Percentiles rank a stretch among this genome's conserved stretches.
Evolutionary conservation across 2,329 filamentous ascomycete species (phyloP).

Genomic region (Magnaporthiopsis rhizophila): DNA sequence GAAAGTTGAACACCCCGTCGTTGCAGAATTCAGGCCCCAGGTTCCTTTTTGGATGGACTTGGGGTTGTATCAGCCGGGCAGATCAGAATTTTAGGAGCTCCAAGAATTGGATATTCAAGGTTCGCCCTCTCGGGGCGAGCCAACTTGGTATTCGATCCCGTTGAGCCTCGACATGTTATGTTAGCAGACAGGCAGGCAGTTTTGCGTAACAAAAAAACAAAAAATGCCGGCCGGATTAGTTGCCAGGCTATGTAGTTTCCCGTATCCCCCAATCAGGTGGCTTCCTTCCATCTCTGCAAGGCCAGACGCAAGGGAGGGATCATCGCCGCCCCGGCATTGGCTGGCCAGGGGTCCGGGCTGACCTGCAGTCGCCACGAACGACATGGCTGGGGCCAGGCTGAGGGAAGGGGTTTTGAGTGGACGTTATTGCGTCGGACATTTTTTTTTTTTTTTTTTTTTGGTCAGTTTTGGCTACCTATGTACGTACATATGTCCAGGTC

Average conservation of each 20-base stretch:
- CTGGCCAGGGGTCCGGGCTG: not conserved
- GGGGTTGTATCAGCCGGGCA: slow-evolving; percentile 53
- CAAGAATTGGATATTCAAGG: slow-evolving; percentile 55
- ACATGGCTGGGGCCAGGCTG: not conserved
- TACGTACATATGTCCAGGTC: too few species aligned
- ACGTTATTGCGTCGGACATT: too few species aligned
- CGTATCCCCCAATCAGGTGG: too few species aligned
- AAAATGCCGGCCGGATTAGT: not conserved
- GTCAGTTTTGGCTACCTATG: too few species aligned
- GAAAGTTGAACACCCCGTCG: slow-evolving; percentile 51
- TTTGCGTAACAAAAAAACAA: not conserved
- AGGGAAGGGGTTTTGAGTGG: too few species aligned
- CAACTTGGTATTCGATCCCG: slow-evolving; percentile 50
- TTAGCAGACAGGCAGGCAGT: not conserved
- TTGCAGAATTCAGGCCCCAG: slow-evolving; percentile 48
- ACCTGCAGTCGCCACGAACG: not conserved
- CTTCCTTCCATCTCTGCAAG: too few species aligned
- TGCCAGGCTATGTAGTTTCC: not conserved
- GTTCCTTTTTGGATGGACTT: slow-evolving; percentile 33
- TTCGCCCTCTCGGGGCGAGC: slow-evolving; percentile 19
- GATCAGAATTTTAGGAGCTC: slow-evolving; percentile 49
- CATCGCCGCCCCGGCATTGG: not conserved
- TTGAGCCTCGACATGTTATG: slow-evolving; percentile 50
- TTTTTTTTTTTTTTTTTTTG: too few species aligned
- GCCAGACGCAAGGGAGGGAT: not conserved